Conservation (phyloP, 2,329 filamentous ascomycete species). For the Paradendryphiella salina region DNA sequence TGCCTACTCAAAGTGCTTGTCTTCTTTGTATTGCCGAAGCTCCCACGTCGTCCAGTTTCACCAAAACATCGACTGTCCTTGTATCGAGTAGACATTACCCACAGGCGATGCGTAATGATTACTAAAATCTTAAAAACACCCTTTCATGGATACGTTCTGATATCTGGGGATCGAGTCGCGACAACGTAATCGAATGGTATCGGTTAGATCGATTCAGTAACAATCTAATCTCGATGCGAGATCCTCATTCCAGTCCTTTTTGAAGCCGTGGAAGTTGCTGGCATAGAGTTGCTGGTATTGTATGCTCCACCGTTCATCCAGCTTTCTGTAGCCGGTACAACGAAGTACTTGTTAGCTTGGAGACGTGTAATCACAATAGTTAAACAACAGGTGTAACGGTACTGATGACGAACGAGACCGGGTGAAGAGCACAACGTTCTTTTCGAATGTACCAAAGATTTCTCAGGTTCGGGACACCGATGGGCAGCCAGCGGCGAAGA, state of each 20-base stretch:
- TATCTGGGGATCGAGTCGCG: background rate
- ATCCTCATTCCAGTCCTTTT: background rate
- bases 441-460: slow-evolving; percentile 6
- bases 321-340: slow-evolving; percentile 11
- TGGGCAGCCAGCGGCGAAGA: slow-evolving; percentile 45
- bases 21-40: background rate
- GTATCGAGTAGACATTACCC: slow-evolving; percentile 22
- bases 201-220: background rate
- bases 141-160: background rate
- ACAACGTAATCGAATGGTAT: background rate
- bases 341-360: slow-evolving; percentile 22
- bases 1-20: slow-evolving; percentile 13
- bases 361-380: slow-evolving; percentile 21
- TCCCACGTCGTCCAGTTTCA: slow-evolving; percentile 1
- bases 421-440: slow-evolving; percentile 9
- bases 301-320: slow-evolving; percentile 19
- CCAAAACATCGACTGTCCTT: slow-evolving; percentile 11
- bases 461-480: slow-evolving; percentile 47
- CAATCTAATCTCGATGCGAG: background rate
- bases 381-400: slow-evolving; percentile 25
- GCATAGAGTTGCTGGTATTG: slow-evolving; percentile 11
- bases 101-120: slow-evolving; percentile 14
- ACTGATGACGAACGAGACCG: slow-evolving; percentile 10
- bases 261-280: background rate
- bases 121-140: slow-evolving; percentile 16